Evolutionary conservation across 352 stramenopile genomes (phyloP), one percentile per base, ranked within the genome.

Genomic region (Peronospora destructor): DNA sequence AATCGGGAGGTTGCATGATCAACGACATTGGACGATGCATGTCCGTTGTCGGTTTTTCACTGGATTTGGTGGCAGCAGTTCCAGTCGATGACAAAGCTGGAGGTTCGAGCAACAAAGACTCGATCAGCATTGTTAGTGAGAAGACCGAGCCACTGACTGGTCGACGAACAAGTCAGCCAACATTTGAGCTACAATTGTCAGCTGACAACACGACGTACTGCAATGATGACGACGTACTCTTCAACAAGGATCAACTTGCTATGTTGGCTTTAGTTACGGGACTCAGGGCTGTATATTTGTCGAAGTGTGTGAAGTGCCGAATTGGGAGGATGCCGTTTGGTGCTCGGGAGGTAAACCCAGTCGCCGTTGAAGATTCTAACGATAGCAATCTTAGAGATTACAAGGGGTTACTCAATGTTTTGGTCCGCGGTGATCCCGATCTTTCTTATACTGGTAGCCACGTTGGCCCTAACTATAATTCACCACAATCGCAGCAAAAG

Each of bases 161-260:
- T 8, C 25, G 8, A 39, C 26, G 28, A 39, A 13, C 13, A 21
- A 8, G 4, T 16, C 32, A 47, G 6, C 11, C 33, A 13, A 26
- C n/a, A 11, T 34, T 49, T 6, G 28, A 46, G 46, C 17, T 69
- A 37, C 28, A 67, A 55, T 69, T 69, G 23, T 43, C 49, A 49
- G 60, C 59, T 0, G 45, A 53, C 11, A 69, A 71, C 44, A 66
- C 65, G 29, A 67, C 71, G 1, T 82, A 82, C 42, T 82, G 71
- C 48, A 48, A 71, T 29, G 33, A 28, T 12, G 37, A 61, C 29
- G 66, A 72, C 35, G 12, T 29, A 2, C 33, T 47, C 9, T 53
- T 61, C 4, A 45, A 49, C 19, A 33, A 47, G 0, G 17, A 56
- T 6, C 10, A 46, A 23, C 21, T 59, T 5, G 14, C 41, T 11